Percentiles rank a stretch among this genome's conserved stretches.
These are phyloP conservation scores for Cladophialophora chaetospira DNA, from an alignment of 2,329 filamentous ascomycete species.

Conservation along the genomic window DNA sequence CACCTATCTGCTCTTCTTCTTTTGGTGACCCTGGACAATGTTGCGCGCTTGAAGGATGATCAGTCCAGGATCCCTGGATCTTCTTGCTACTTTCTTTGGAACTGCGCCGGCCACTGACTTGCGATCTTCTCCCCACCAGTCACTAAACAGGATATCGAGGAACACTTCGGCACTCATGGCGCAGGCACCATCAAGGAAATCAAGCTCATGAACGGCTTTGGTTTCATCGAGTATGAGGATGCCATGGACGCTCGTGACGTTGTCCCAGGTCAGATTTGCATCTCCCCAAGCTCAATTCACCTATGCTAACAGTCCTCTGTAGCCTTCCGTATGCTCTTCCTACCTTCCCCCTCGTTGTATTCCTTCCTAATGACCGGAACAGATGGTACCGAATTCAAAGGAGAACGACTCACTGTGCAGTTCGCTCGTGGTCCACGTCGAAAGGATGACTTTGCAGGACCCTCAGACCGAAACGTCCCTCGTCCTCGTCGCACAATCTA, in stretches of 20 bases:
- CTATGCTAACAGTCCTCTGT: slow-evolving; percentile 10
- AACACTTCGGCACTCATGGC: slow-evolving; percentile 92
- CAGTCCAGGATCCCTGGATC: slow-evolving; percentile 19
- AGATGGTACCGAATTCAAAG: slow-evolving; percentile 99
- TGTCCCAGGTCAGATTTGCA: slow-evolving; percentile 76
- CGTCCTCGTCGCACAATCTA: slow-evolving; percentile 92
- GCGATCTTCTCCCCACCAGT: slow-evolving; percentile 54
- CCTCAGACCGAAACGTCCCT: slow-evolving; percentile 64
- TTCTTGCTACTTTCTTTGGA: slow-evolving; percentile 11
- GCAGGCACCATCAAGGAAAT: slow-evolving; percentile 98
- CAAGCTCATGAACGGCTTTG: slow-evolving; percentile 99
- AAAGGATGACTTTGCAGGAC: slow-evolving; percentile 65
- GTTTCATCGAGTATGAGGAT: slow-evolving; percentile 99
- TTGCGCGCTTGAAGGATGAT: slow-evolving; percentile 28
- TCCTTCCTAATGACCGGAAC: slow-evolving; percentile 38
- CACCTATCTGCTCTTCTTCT: slow-evolving; percentile 24
- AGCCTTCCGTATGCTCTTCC: slow-evolving; percentile 27
- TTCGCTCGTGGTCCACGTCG: slow-evolving; percentile 87
- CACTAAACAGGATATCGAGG: slow-evolving; percentile 95
- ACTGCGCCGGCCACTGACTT: slow-evolving; percentile 29
- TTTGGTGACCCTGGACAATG: slow-evolving; percentile 28
- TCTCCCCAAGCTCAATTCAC: not conserved
- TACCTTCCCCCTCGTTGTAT: not conserved
- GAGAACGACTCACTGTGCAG: slow-evolving; percentile 94
- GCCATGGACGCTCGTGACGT: slow-evolving; percentile 97